Percentiles rank a stretch among this genome's conserved stretches.
These are phyloP conservation scores for Pseudohalonectria lignicola DNA, from an alignment of 2,329 filamentous ascomycete species.

Conservation along the genomic window DNA sequence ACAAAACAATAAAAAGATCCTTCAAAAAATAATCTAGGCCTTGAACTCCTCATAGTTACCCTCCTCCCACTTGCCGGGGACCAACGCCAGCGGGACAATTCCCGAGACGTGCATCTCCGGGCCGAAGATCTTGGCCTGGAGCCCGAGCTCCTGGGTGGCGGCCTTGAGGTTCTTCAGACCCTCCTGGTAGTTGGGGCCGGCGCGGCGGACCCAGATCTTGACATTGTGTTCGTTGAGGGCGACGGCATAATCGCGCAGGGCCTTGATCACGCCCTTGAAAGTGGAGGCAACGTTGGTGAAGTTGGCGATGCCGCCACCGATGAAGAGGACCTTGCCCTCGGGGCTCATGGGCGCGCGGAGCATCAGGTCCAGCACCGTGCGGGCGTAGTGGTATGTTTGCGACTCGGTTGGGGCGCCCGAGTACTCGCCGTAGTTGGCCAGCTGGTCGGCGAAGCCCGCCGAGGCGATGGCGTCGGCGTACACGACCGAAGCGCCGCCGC, in stretches of 20 bases:
- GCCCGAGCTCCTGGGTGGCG: constrained; percentile 83
- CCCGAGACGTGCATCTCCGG: constrained; percentile 93
- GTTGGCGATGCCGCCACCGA: constrained; percentile 99
- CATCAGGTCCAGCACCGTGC: constrained; percentile 95
- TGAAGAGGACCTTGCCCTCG: constrained; percentile 98
- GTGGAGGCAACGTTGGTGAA: constrained; percentile 99
- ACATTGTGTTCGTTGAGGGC: constrained; percentile 91
- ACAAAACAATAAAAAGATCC: not conserved
- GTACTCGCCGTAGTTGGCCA: constrained; percentile 99
- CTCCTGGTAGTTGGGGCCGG: constrained; percentile 98
- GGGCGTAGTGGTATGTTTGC: constrained; percentile 98
- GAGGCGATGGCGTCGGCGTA: constrained; percentile 98
- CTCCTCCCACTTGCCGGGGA: constrained; percentile 53
- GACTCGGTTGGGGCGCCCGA: constrained; percentile 97
- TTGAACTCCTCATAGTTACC: constrained; percentile 51
- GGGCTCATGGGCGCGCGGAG: constrained; percentile 75
- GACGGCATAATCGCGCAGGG: constrained; percentile 79
- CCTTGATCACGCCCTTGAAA: constrained; percentile 99
- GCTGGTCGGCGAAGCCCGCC: constrained; percentile 85
- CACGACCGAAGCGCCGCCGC: constrained; percentile 98
- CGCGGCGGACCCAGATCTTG: constrained; percentile 86
- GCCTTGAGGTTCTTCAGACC: constrained; percentile 99
- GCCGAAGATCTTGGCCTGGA: constrained; percentile 55
- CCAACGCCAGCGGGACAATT: constrained; percentile 85
- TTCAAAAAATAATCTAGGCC: constrained; percentile 34